Conservation (phyloP, 805 yeast species). For the Helenozyma rhizophorensis region DNA sequence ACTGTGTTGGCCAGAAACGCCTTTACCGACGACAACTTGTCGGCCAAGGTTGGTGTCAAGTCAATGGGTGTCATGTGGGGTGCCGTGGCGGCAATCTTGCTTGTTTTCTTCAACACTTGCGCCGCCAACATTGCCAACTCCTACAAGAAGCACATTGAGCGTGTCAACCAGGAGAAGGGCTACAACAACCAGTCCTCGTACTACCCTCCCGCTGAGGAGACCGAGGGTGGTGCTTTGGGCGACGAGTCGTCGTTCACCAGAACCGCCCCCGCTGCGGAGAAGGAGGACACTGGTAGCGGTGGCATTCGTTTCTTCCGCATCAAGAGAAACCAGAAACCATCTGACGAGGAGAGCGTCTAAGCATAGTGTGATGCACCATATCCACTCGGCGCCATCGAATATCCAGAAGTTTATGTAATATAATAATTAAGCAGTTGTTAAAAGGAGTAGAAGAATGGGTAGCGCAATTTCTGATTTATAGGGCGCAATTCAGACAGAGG, state of each 20-base stretch:
- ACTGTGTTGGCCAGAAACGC: conserved; percentile 70
- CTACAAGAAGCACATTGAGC: conserved; percentile 47
- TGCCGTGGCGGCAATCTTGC: conserved; percentile 47
- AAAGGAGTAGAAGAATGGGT: too few relatives aligned
- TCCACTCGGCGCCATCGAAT: too few relatives aligned
- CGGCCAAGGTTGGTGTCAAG: conserved; percentile 51
- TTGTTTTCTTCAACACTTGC: conserved; percentile 51
- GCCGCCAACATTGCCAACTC: conserved; percentile 45
- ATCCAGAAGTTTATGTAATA: too few relatives aligned
- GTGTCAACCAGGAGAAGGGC: conserved; percentile 23
- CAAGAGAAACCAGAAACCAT: conserved; percentile 47
- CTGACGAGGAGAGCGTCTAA: conserved; percentile 43
- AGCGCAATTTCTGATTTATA: too few relatives aligned
- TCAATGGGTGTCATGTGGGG: conserved; percentile 70
- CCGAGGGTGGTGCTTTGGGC: conserved; percentile 25
- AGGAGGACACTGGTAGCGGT: conserved; percentile 39
- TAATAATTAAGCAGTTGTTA: too few relatives aligned
- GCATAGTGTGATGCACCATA: too few relatives aligned
- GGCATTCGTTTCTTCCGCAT: conserved; percentile 79
- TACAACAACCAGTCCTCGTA: conserved; percentile 19
- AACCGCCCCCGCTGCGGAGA: conserved; percentile 27
- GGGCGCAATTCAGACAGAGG: too few relatives aligned
- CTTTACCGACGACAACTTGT: conserved; percentile 46
- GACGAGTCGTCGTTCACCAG: conserved; percentile 43
- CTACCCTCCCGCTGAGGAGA: conserved; percentile 15